Percentiles rank a stretch among this genome's conserved stretches.
phyloP scores from a whole-genome alignment of 768 basidiomycete species.

The Pleurotus salmoneostramineus region DNA sequence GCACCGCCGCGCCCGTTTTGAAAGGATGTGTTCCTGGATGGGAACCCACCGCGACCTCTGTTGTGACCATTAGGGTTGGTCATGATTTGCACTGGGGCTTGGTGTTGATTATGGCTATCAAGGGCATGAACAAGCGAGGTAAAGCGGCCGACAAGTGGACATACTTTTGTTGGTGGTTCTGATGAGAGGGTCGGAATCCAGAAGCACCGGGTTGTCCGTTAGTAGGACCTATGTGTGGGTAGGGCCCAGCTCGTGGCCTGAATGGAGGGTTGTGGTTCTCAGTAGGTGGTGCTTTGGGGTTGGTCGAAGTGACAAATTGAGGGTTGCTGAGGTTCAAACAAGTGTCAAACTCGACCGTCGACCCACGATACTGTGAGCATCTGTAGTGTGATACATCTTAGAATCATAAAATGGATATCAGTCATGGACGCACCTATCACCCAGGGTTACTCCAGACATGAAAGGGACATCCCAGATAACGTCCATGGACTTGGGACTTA shows the following conservation, averaged over 20 bases:
- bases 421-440: conserved; percentile 56
- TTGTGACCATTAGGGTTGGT: conserved; percentile 61
- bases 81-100: conserved; percentile 63
- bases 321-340: conserved; percentile 86
- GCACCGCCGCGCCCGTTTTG: background rate
- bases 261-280: conserved; percentile 48
- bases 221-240: conserved; percentile 53
- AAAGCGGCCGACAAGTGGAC: background rate
- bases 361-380: conserved; percentile 91
- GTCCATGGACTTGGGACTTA: conserved; percentile 86
- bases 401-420: background rate
- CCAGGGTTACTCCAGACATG: conserved; percentile 86
- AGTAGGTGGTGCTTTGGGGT: conserved; percentile 51
- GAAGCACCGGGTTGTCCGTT: conserved; percentile 50
- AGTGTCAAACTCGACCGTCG: conserved; percentile 79
- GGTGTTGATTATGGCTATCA: conserved; percentile 14
- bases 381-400: conserved; percentile 39
- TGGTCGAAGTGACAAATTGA: conserved; percentile 80
- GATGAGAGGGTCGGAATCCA: conserved; percentile 62
- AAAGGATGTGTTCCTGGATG: conserved; percentile 26
- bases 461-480: conserved; percentile 96
- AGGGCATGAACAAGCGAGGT: background rate
- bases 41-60: conserved; percentile 25
- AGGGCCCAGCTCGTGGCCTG: conserved; percentile 64
- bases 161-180: conserved; percentile 23